Base-by-base conservation (phyloP, 2,329 filamentous ascomycete species). In the Ascochyta lentis region DNA sequence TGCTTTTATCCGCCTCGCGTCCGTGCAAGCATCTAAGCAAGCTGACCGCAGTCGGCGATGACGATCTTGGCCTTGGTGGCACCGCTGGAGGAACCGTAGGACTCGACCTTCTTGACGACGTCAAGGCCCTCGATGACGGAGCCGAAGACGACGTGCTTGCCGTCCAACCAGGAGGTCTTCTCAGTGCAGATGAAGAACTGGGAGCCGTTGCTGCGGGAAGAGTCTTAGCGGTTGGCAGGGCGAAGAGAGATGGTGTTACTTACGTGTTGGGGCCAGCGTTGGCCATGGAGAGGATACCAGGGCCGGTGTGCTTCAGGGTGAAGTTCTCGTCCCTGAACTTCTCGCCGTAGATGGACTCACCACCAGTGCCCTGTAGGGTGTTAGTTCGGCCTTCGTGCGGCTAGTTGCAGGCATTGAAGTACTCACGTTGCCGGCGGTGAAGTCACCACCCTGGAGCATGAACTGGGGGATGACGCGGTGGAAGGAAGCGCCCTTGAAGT, bases 311-410 rank as follows among this genome's bases (percentile, higher is more conserved):
- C 85, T 95, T 96, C 73, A 89, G 80, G 45, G 90, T 84, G 74
- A 98, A 97, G 77, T 95, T 96, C 84, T 98, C 94, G 71, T 98
- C 94, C 69, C 90, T 90, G 71, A 98, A 98, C 81, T 97, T 98
- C 76, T 89, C 90, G 75, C 94, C 94, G 76, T 98, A 98, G 78
- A 98, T 98, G 65, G 90, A 94, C 81, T 97, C 94, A 74, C 94
- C 94, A 67, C 94, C 94, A 38, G 94, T 69, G 46, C 66, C 65
- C 65, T 68, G 40, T 24, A 10, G 10, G 19, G 5, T 51, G 44
- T 68, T 49, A 68, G 64, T 45, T 6, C 40, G n/a, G 33, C 26
- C 15, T n/a, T 40, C 31, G 12, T 35, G 23, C 7, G 6, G 15
- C 5, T 31, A 26, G 39, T n/a, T 12, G n/a, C 19, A 22, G 46